Conservation (phyloP, 441 rosid species). For the Erysimum cheiri region DNA sequence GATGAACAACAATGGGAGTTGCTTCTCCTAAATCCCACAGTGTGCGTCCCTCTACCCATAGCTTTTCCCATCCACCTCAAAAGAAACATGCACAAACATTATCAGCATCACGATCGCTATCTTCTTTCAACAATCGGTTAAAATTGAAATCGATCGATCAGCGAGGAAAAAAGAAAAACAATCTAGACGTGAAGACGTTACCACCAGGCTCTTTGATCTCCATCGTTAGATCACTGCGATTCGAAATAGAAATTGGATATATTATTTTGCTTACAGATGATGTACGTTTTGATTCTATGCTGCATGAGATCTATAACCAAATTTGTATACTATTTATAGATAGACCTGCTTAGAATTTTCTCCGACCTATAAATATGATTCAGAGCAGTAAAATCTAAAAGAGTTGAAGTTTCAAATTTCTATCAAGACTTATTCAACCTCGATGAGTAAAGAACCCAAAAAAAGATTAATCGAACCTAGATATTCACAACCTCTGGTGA, state of each 20-base stretch:
- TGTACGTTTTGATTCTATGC: slow-evolving; percentile 10
- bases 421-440: slow-evolving; percentile 30
- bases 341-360: slow-evolving; percentile 22
- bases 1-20: slow-evolving; percentile 63
- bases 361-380: not conserved
- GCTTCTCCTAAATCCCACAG: slow-evolving; percentile 87
- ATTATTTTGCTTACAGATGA: not conserved
- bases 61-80: slow-evolving; percentile 81
- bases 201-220: slow-evolving; percentile 39
- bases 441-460: too few relatives aligned
- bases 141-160: not conserved
- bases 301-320: slow-evolving; percentile 10
- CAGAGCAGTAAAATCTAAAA: not conserved
- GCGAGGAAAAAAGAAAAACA: not conserved
- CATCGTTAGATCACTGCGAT: slow-evolving; percentile 11
- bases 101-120: not conserved
- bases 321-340: slow-evolving; percentile 19
- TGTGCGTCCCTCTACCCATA: slow-evolving; percentile 71
- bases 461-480: slow-evolving; percentile 6
- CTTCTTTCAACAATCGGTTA: slow-evolving; percentile 1
- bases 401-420: not conserved
- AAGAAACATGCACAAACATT: slow-evolving; percentile 8
- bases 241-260: not conserved
- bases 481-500: not conserved
- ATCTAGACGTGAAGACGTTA: slow-evolving; percentile 13